phyloP scores from a whole-genome alignment of 345 rosid genomes.

The Brassica nigra region DNA sequence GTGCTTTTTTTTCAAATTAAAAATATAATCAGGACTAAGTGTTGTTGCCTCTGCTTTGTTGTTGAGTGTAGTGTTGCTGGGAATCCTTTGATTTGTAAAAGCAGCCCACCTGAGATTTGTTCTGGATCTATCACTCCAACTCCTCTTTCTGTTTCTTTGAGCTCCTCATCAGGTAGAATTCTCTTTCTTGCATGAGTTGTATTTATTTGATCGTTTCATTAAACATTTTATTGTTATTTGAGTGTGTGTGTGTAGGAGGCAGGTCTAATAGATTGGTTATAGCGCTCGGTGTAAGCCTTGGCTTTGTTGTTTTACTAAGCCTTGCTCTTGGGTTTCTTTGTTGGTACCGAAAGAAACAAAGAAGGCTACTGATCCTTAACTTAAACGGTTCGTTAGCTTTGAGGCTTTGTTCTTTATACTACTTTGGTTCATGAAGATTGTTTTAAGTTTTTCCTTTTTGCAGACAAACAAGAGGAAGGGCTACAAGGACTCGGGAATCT shows the following conservation, averaged over 20 bases:
- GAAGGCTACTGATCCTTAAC: slow-evolving; percentile 48
- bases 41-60: slow-evolving; percentile 21
- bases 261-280: slow-evolving; percentile 66
- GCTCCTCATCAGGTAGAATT: slow-evolving; percentile 50
- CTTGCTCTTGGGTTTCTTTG: slow-evolving; percentile 53
- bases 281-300: slow-evolving; percentile 66
- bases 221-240: slow-evolving; percentile 30
- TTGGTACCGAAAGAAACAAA: slow-evolving; percentile 58
- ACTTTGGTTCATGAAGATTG: background rate
- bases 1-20: background rate
- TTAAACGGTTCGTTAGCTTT: slow-evolving; percentile 50
- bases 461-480: slow-evolving; percentile 75
- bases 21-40: slow-evolving; percentile 8
- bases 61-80: slow-evolving; percentile 68
- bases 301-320: slow-evolving; percentile 49
- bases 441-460: background rate
- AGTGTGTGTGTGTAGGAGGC: slow-evolving; percentile 35
- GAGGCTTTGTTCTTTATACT: background rate
- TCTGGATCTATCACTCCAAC: slow-evolving; percentile 55
- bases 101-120: slow-evolving; percentile 55
- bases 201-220: slow-evolving; percentile 17
- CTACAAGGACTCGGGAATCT: slow-evolving; percentile 74
- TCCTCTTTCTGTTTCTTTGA: slow-evolving; percentile 57
- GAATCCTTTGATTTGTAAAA: slow-evolving; percentile 80
- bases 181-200: background rate